Evolutionary conservation across 805 yeast genomes (phyloP).

Genomic region (Kazachstania viticola): DNA sequence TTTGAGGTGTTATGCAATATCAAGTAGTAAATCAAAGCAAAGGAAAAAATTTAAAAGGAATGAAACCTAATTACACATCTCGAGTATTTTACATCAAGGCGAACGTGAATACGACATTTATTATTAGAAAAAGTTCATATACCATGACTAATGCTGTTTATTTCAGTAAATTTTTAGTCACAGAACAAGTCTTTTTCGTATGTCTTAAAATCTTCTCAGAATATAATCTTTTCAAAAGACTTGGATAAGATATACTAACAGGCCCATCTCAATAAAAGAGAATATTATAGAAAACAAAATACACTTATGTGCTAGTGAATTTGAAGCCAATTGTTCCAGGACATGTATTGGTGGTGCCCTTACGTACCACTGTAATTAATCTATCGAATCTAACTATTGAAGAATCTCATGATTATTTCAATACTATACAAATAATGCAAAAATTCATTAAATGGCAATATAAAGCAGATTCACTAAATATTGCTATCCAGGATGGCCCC

Average conservation of each 20-base stretch:
- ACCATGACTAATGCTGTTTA: conserved; percentile 7
- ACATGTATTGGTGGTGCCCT: conserved; percentile 81
- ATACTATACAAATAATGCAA: conserved; percentile 60
- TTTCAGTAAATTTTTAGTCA: conserved; percentile 25
- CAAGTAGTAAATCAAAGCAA: too few relatives aligned
- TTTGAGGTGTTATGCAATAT: too few relatives aligned
- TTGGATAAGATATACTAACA: background rate
- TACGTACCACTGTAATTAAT: conserved; percentile 47
- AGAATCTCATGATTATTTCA: conserved; percentile 70
- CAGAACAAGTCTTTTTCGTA: conserved; percentile 26
- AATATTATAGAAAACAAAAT: conserved; percentile 35
- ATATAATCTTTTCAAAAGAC: background rate
- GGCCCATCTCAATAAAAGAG: background rate
- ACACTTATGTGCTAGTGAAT: conserved; percentile 79
- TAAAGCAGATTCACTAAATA: conserved; percentile 73
- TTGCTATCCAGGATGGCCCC: conserved; percentile 93
- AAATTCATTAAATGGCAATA: conserved; percentile 53
- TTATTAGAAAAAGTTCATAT: background rate
- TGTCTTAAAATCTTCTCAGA: too few relatives aligned
- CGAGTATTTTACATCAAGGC: too few relatives aligned
- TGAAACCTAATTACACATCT: too few relatives aligned
- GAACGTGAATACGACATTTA: too few relatives aligned
- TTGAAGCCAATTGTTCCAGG: conserved; percentile 90
- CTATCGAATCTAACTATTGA: conserved; percentile 59
- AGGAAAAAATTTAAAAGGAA: too few relatives aligned